Evolutionary conservation across 1,139 yeast genomes (phyloP).

Genomic region (Pichia sp.): DNA sequence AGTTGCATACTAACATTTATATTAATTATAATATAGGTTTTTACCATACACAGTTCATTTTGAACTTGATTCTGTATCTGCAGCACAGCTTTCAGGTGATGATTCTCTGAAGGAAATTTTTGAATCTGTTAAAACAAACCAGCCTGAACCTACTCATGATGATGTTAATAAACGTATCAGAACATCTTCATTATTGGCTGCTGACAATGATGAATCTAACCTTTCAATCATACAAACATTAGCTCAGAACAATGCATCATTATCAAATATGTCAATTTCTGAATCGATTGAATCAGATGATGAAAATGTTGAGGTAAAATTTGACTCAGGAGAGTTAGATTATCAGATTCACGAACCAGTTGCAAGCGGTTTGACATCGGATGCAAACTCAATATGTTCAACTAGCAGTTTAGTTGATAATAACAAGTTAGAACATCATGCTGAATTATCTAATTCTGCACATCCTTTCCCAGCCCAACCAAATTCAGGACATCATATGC

Average conservation of each 20-base stretch:
- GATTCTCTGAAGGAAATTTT: slow-evolving; percentile 21
- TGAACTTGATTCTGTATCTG: slow-evolving; percentile 36
- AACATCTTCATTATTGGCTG: background rate
- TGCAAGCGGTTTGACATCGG: no score
- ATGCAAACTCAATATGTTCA: slow-evolving; percentile 7
- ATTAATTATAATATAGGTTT: slow-evolving; percentile 35
- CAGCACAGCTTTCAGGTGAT: slow-evolving; percentile 16
- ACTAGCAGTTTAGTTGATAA: slow-evolving; percentile 4
- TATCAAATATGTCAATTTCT: slow-evolving; percentile 8
- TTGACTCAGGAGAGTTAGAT: no score
- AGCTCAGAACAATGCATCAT: slow-evolving; percentile 12
- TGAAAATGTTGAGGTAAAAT: background rate
- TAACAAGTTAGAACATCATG: background rate
- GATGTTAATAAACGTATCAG: background rate
- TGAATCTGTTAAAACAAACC: slow-evolving; percentile 17
- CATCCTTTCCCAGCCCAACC: background rate
- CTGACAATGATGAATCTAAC: slow-evolving; percentile 16
- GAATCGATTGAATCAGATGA: slow-evolving; percentile 5
- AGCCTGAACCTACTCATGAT: background rate
- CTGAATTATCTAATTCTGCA: background rate
- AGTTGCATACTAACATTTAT: slow-evolving; percentile 7
- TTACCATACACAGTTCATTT: slow-evolving; percentile 70
- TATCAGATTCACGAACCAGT: no score
- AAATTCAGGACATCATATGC: background rate
- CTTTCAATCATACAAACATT: slow-evolving; percentile 22